Percentiles rank a stretch among this genome's conserved stretches.
These are phyloP conservation scores for Leishmania tarentolae DNA, from an alignment of 208 protist species.

Conservation along the genomic window DNA sequence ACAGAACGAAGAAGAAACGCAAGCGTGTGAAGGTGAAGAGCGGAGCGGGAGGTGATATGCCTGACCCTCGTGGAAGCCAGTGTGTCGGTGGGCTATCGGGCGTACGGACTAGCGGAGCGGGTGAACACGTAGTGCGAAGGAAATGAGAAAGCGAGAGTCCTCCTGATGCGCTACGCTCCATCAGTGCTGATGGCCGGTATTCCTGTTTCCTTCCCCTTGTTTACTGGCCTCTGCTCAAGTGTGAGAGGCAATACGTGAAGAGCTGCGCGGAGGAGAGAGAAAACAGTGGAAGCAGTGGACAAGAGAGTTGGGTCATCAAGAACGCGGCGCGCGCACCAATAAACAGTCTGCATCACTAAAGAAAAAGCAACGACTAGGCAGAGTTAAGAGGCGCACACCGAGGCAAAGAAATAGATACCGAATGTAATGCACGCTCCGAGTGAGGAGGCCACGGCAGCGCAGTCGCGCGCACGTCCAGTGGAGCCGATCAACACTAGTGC, in stretches of 20 bases:
- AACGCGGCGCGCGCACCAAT: neutral
- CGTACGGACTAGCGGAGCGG: neutral
- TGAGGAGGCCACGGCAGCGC: neutral
- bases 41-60: neutral
- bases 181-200: neutral
- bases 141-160: constrained; percentile 3
- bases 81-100: neutral
- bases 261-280: neutral
- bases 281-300: neutral
- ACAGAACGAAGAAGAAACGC: neutral
- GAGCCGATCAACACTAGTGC: neutral
- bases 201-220: neutral
- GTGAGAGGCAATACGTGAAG: neutral
- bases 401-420: neutral
- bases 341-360: neutral
- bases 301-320: neutral
- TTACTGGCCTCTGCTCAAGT: neutral
- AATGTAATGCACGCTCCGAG: neutral
- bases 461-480: neutral
- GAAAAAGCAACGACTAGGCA: neutral
- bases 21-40: neutral
- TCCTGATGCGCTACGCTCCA: neutral
- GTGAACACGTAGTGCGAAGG: neutral
- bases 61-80: neutral
- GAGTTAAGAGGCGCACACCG: neutral